phyloP scores from a whole-genome alignment of 495 filamentous ascomycete genomes.

The Apodospora peruviana region DNA sequence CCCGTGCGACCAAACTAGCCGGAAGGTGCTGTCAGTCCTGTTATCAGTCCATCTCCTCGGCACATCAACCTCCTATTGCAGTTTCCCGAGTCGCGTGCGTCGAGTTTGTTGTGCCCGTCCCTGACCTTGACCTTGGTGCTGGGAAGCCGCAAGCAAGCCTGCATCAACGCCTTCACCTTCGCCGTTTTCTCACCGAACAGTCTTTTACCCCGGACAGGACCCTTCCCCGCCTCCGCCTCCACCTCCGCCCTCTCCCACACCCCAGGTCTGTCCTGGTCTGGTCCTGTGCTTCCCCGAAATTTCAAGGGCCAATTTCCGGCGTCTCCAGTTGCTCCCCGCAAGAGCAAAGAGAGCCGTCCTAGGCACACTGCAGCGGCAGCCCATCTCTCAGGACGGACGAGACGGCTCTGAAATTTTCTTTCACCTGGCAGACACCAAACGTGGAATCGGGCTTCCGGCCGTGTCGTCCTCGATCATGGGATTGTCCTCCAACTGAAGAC shows the following conservation, averaged over 20 bases:
- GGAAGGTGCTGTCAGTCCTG: no score
- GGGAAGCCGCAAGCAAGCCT: no score
- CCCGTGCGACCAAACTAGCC: not conserved
- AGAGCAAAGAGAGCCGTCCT: not conserved
- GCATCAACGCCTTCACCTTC: no score
- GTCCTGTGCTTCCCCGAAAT: not conserved
- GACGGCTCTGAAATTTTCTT: not conserved
- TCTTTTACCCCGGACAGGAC: no score
- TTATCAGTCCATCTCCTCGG: no score
- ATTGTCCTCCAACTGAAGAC: slow-evolving; percentile 13
- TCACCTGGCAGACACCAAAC: not conserved
- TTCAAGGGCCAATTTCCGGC: not conserved
- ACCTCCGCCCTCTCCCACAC: no score
- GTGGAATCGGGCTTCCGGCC: slow-evolving; percentile 3
- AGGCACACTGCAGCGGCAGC: not conserved
- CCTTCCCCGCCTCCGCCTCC: no score
- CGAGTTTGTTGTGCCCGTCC: no score
- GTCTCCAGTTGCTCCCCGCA: not conserved
- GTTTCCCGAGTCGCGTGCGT: no score
- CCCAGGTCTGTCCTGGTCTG: not conserved
- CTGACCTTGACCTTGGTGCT: no score
- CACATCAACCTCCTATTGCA: no score
- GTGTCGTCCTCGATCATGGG: slow-evolving; percentile 16
- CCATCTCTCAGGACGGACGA: not conserved
- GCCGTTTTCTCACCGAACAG: no score